Evolutionary conservation across 1,139 yeast species (phyloP).

Genomic region (Yamadazyma mexicana): DNA sequence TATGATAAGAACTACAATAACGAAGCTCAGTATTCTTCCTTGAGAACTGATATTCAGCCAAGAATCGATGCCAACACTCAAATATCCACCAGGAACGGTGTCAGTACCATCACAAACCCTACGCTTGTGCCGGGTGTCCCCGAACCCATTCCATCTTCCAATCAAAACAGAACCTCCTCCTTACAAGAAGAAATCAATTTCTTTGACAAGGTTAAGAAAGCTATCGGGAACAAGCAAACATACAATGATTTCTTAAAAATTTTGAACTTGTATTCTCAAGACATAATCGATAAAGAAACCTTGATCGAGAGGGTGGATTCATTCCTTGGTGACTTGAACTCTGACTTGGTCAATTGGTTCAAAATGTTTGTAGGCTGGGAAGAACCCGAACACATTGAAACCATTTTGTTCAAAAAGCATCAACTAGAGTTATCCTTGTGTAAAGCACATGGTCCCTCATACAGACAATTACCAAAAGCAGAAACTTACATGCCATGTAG

Average conservation of each 20-base stretch:
- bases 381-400: constrained; percentile 80
- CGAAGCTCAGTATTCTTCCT: constrained; percentile 55
- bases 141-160: constrained; percentile 76
- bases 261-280: constrained; percentile 83
- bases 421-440: constrained; percentile 85
- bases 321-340: constrained; percentile 73
- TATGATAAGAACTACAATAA: constrained; percentile 35
- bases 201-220: constrained; percentile 89
- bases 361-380: constrained; percentile 88
- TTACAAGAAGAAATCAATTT: constrained; percentile 82
- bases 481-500: constrained; percentile 98
- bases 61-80: constrained; percentile 25
- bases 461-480: constrained; percentile 87
- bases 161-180: constrained; percentile 51
- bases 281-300: constrained; percentile 79
- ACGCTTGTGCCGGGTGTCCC: constrained; percentile 83
- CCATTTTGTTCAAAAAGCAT: constrained; percentile 85
- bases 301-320: constrained; percentile 83
- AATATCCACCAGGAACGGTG: constrained; percentile 19
- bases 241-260: constrained; percentile 90
- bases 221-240: constrained; percentile 84
- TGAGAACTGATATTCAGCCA: constrained; percentile 41
- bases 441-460: constrained; percentile 89
- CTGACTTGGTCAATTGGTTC: constrained; percentile 87
- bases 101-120: constrained; percentile 45